These are phyloP conservation scores for Leccinum aurantiacum DNA, from an alignment of 768 basidiomycete genomes.

Conservation along the genomic window DNA sequence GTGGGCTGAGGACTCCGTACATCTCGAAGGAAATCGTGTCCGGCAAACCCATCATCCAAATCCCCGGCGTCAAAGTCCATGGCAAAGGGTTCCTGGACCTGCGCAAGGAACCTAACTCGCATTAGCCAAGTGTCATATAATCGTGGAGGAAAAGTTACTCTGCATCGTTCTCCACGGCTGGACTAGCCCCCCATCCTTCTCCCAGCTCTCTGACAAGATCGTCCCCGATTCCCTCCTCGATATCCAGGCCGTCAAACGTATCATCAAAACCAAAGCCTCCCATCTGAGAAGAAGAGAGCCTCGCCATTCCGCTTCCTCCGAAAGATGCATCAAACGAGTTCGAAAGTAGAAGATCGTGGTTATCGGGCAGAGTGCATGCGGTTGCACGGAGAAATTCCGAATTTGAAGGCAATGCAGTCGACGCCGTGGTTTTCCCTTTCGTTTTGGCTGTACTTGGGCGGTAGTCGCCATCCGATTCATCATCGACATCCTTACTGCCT, in stretches of 20 bases:
- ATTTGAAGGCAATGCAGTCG: constrained; percentile 26
- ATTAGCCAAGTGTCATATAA: constrained; percentile 12
- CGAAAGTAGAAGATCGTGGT: constrained; percentile 64
- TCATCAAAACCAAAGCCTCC: constrained; percentile 53
- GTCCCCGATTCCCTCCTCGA: constrained; percentile 64
- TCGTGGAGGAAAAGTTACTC: constrained; percentile 14
- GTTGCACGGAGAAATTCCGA: constrained; percentile 51
- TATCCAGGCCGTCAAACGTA: constrained; percentile 56
- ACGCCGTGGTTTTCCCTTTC: constrained; percentile 27
- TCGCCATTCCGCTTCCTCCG: constrained; percentile 35
- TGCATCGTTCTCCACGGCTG: constrained; percentile 5
- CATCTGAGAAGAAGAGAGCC: constrained; percentile 56
- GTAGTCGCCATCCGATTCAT: constrained; percentile 51
- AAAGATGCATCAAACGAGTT: constrained; percentile 67
- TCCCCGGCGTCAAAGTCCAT: constrained; percentile 19
- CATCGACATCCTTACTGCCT: constrained; percentile 21
- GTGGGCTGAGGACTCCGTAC: not conserved
- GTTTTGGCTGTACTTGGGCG: constrained; percentile 34
- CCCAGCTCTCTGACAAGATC: constrained; percentile 77
- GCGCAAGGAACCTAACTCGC: constrained; percentile 12
- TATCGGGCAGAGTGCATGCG: constrained; percentile 66
- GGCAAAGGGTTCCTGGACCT: constrained; percentile 19
- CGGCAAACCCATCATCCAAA: constrained; percentile 27
- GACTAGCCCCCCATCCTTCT: constrained; percentile 56
- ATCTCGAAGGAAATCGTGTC: constrained; percentile 1